phyloP scores from a whole-genome alignment of 75 land plant species.

The Cupressus sempervirens region DNA sequence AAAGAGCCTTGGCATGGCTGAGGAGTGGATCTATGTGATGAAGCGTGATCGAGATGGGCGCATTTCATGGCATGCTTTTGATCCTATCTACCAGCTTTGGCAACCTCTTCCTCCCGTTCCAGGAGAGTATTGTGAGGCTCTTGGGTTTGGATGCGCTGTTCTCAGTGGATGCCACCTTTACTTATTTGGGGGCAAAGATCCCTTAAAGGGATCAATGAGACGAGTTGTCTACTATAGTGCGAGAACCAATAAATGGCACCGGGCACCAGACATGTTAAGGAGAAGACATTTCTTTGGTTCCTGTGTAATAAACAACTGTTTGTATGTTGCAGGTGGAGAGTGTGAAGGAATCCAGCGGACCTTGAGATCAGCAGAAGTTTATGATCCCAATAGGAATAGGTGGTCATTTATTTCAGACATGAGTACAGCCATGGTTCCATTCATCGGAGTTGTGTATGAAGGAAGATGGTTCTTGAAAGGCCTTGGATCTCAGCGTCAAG shows the following conservation, averaged over 20 bases:
- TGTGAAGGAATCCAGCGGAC: constrained; percentile 68
- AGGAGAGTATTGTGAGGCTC: constrained; percentile 59
- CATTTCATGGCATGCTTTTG: constrained; percentile 76
- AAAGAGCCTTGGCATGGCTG: constrained; percentile 58
- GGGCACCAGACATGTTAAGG: constrained; percentile 69
- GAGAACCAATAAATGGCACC: constrained; percentile 73
- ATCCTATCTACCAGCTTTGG: constrained; percentile 67
- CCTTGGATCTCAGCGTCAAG: constrained; percentile 59
- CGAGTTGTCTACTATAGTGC: constrained; percentile 70
- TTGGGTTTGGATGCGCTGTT: constrained; percentile 76
- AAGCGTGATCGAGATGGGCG: constrained; percentile 67
- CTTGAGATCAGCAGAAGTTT: constrained; percentile 64
- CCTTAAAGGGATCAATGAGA: constrained; percentile 61
- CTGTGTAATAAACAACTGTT: constrained; percentile 73
- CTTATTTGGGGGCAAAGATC: constrained; percentile 75
- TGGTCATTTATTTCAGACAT: constrained; percentile 66
- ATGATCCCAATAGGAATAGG: constrained; percentile 67
- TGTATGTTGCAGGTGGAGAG: constrained; percentile 77
- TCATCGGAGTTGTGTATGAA: constrained; percentile 63
- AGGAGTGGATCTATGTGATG: constrained; percentile 73
- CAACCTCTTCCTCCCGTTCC: constrained; percentile 73
- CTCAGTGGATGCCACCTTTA: constrained; percentile 72
- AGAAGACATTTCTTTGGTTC: constrained; percentile 69
- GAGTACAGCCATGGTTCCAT: constrained; percentile 77
- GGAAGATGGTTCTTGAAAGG: constrained; percentile 75